phyloP scores from a whole-genome alignment of 2,329 filamentous ascomycete genomes.

The Fusarium torulosum region DNA sequence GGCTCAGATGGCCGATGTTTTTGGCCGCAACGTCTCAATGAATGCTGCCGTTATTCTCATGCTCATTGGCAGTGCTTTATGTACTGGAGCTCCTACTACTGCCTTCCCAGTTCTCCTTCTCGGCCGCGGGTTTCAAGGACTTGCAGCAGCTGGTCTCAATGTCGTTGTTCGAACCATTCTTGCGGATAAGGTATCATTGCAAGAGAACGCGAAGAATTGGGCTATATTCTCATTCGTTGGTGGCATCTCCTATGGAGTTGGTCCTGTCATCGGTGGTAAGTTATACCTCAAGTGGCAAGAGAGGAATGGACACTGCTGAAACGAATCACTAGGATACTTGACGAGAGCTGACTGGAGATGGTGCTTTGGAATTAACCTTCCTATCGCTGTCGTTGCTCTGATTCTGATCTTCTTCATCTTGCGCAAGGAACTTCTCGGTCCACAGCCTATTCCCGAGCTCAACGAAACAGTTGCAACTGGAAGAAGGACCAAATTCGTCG shows the following conservation, averaged over 20 bases:
- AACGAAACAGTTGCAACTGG: constrained; percentile 55
- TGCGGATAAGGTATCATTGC: constrained; percentile 71
- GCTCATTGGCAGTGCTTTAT: constrained; percentile 71
- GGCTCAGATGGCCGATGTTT: constrained; percentile 74
- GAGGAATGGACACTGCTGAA: constrained; percentile 11
- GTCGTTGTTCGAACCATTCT: constrained; percentile 73
- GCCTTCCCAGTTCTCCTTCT: constrained; percentile 71
- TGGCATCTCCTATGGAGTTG: constrained; percentile 70
- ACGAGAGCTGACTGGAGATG: constrained; percentile 71
- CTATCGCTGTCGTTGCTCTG: constrained; percentile 65
- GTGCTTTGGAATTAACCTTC: constrained; percentile 75
- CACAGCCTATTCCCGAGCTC: constrained; percentile 61
- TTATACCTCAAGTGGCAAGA: background rate
- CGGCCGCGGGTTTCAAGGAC: constrained; percentile 72
- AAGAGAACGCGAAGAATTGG: constrained; percentile 73
- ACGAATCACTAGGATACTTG: constrained; percentile 56
- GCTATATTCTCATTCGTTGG: constrained; percentile 71
- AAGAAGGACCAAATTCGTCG: constrained; percentile 52
- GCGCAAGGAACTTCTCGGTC: constrained; percentile 68
- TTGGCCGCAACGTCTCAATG: constrained; percentile 70
- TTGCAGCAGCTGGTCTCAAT: constrained; percentile 71
- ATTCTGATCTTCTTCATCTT: constrained; percentile 68
- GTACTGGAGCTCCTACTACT: constrained; percentile 66
- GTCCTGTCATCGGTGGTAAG: constrained; percentile 70
- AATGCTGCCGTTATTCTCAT: constrained; percentile 69